Percentiles rank a stretch among this genome's conserved stretches.
Evolutionary conservation across 805 yeast species (phyloP).

Genomic region (Tetrapisispora fleetii): DNA sequence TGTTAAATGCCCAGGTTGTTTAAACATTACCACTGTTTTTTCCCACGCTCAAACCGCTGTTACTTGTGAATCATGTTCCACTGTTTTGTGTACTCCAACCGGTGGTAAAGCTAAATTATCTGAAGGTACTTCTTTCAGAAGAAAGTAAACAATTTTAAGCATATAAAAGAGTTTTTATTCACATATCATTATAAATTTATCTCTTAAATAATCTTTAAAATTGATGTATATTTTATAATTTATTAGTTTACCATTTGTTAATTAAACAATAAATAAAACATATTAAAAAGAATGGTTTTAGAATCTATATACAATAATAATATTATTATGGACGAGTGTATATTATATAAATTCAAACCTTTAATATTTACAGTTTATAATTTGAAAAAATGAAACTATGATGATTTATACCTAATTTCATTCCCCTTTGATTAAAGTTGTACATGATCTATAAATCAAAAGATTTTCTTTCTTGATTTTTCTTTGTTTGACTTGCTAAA

Average conservation of each 20-base stretch:
- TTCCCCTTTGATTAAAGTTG: not conserved
- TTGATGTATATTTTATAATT: slow-evolving; percentile 4
- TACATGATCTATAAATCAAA: not conserved
- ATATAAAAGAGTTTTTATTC: slow-evolving; percentile 2
- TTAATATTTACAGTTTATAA: not conserved
- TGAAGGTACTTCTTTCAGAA: slow-evolving; percentile 99
- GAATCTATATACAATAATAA: not conserved
- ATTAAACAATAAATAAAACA: slow-evolving; percentile 2
- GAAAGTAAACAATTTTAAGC: slow-evolving; percentile 53
- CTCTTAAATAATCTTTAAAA: slow-evolving; percentile 1
- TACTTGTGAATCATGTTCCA: slow-evolving; percentile 97
- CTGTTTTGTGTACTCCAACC: slow-evolving; percentile 97
- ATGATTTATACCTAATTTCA: not conserved
- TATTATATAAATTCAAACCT: too few species aligned
- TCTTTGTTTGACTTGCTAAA: not conserved
- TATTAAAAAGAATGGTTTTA: not conserved
- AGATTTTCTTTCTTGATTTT: not conserved
- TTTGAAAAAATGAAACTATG: not conserved
- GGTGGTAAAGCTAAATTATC: slow-evolving; percentile 99
- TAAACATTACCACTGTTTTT: slow-evolving; percentile 97
- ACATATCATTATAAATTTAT: slow-evolving; percentile 1
- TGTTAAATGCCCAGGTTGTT: slow-evolving; percentile 99
- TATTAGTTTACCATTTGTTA: slow-evolving; percentile 2
- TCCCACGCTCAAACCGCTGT: slow-evolving; percentile 99
- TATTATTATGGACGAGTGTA: not conserved